Base-by-base conservation (phyloP, 148 eudicot species). In the Euryodendron excelsum region DNA sequence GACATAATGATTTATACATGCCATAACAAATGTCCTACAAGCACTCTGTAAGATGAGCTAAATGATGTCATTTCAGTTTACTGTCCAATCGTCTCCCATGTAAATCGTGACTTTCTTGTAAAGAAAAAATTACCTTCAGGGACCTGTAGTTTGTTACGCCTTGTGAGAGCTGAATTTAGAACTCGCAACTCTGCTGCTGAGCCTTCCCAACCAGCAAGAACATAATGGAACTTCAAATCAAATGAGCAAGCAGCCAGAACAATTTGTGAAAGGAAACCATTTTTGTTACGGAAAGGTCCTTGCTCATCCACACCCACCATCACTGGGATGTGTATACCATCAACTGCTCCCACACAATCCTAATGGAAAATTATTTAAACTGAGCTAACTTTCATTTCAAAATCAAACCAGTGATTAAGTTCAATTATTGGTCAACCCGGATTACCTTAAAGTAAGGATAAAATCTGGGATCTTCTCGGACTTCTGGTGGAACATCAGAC, bases 181-280 rank as follows among this genome's bases (percentile, higher is more conserved):
- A 86, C 84, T 27, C 72, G 84, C 47, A 83, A 33, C 72, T 86
- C 86, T 65, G 80, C 47, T 11, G 88, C 88, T 3, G 88, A 79
- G 62, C 86, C 88, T 80, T 86, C 88, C 84, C 88, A 86, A 72
- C 88, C 88, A 52, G 88, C 88, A 52, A 83, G 67, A 76, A 83
- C 84, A 63, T 83, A 86, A 67, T 83, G 84, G 59, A 86, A 86
- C 67, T 81, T 80, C 86, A 86, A 66, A 82, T 80, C 80, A n/a
- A 83, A 86, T 41, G 88, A 86, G 78, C 88, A 86, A 34, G 86
- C 84, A 63, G 83, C 84, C 68, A 83, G 52, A 59, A 86, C 84
- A 72, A 63, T 81, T 80, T 86, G 88, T 15, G 84, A 80, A 30
- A 75, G 77, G n/a, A 50, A 50, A 71, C 88, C 88, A 10, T 83